These are phyloP conservation scores for Podospora fimiseda DNA, from an alignment of 495 filamentous ascomycete genomes.

Conservation along the genomic window DNA sequence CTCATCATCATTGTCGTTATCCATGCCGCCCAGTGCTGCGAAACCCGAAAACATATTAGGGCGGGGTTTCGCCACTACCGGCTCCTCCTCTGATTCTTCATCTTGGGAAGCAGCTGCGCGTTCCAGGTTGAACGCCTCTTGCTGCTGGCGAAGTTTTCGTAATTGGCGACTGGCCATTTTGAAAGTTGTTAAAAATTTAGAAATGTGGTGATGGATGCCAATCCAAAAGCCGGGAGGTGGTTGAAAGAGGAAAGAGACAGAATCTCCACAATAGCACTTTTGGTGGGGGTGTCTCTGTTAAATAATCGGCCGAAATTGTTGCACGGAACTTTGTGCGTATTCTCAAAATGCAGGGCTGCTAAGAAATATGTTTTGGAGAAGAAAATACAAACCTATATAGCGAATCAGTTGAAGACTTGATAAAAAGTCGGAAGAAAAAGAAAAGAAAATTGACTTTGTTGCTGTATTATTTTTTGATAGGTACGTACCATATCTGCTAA, in stretches of 20 bases:
- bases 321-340: too few species aligned
- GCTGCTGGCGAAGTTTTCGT: slow-evolving; percentile 69
- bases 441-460: too few species aligned
- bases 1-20: slow-evolving; percentile 31
- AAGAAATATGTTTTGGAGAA: too few species aligned
- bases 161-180: slow-evolving; percentile 76
- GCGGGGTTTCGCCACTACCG: slow-evolving; percentile 33
- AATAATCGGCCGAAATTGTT: too few species aligned
- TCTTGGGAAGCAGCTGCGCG: slow-evolving; percentile 36
- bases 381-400: too few species aligned
- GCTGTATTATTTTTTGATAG: too few species aligned
- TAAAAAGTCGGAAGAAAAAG: too few species aligned
- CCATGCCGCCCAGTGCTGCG: slow-evolving; percentile 39
- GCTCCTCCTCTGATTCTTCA: slow-evolving; percentile 39
- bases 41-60: slow-evolving; percentile 43
- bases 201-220: background rate
- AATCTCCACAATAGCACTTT: too few species aligned
- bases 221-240: background rate
- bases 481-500: too few species aligned
- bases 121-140: slow-evolving; percentile 42
- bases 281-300: too few species aligned
- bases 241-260: background rate
- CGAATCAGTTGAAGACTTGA: too few species aligned
- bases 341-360: too few species aligned
- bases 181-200: background rate